Percentiles rank a stretch among this genome's conserved stretches.
Conservation (phyloP, 306 rosid genomes). For the Gastrolobium bilobum region DNA sequence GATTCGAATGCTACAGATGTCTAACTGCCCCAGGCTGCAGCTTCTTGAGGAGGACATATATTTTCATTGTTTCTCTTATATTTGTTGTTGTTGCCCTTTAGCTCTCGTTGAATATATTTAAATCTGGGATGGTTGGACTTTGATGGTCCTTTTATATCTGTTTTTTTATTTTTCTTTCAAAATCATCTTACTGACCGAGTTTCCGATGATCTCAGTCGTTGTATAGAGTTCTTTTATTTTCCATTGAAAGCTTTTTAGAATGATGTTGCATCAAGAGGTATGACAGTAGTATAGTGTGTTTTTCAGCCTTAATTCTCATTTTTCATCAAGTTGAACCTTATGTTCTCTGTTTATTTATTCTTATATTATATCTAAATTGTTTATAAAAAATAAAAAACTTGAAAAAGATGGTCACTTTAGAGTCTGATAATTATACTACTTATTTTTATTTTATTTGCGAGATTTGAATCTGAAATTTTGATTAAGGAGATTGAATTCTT, state of each 20-base stretch:
- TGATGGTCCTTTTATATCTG: slow-evolving; percentile 30
- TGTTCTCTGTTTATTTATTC: background rate
- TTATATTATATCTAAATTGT: no score
- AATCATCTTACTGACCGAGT: slow-evolving; percentile 35
- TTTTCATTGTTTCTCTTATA: slow-evolving; percentile 62
- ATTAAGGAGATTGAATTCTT: no score
- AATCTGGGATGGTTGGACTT: slow-evolving; percentile 27
- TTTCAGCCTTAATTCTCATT: slow-evolving; percentile 1
- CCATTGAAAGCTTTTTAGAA: slow-evolving; percentile 43
- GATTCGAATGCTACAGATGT: slow-evolving; percentile 53
- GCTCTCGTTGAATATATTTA: background rate
- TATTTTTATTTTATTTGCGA: no score
- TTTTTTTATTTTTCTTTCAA: background rate
- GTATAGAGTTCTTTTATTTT: slow-evolving; percentile 48
- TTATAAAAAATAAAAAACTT: background rate
- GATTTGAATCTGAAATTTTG: no score
- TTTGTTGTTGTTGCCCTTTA: slow-evolving; percentile 46
- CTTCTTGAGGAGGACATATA: slow-evolving; percentile 61
- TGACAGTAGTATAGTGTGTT: slow-evolving; percentile 40
- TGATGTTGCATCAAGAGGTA: slow-evolving; percentile 43
- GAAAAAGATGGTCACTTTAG: no score
- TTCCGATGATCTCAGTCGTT: slow-evolving; percentile 33
- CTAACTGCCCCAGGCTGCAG: slow-evolving; percentile 53
- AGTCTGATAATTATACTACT: no score
- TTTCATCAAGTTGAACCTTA: background rate